Base-by-base conservation (phyloP, 2,329 filamentous ascomycete genomes). In the Triangularia verruculosa region DNA sequence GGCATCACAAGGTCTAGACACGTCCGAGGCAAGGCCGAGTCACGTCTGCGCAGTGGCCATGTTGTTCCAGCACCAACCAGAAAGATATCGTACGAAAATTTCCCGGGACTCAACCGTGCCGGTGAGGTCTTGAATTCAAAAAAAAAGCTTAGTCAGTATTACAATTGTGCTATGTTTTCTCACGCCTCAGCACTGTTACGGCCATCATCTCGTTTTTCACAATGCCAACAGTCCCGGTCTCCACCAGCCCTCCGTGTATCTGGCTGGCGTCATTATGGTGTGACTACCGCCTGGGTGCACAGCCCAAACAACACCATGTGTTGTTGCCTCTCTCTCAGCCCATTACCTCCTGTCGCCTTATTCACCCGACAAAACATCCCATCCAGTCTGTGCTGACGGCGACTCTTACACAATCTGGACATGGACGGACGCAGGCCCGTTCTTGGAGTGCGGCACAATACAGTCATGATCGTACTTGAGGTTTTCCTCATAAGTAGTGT, bases 401-500 rank as follows among this genome's bases (percentile, higher is more conserved):
- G 30, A 2, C 34, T 20, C 39, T 2, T 20, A 47, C 39, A 5
- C n/a, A 59, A 70, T 69, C 22, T 47, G 57, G 3, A 70, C 57
- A 7, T 51, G 56, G n/a, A 64, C 63, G 11, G 67, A 59, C n/a
- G 68, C 64, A 7, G 67, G 63, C 4, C 68, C 69, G 28, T 69
- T 68, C 62, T 68, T 71, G 4, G 62, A 63, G 34, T 68, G 61
- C 27, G 59, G 20, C 6, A 71, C 70, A 53, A 70, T 64, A 57
- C 61, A 20, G 55, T 71, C 70, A 57, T 71, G 68, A 22, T 70
- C 65, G 51, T 71, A 71, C 4, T 59, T 58, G 9, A 67, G 5
- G 22, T 58, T 22, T 34, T 70, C 65, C 32, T 69, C 69, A 15
- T 64, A 32, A 0, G 70, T 70, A 22, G 69, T 71, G 1, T 71